Conservation (phyloP, 768 basidiomycete species). For the Lactifluus subvellereus region DNA sequence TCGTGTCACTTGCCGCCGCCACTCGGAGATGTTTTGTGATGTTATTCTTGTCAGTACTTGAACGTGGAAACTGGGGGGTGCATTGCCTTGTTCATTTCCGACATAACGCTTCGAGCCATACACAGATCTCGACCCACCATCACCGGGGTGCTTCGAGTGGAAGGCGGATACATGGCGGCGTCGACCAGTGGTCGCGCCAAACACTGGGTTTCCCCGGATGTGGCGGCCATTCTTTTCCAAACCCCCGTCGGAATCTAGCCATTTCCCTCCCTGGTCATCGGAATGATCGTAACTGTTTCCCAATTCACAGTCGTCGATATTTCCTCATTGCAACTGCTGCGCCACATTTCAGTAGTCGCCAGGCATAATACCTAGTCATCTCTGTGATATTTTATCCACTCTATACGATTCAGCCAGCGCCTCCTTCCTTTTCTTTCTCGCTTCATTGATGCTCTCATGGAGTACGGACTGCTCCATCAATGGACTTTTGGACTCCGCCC, state of each 20-base stretch:
- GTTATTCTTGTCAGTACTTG: not conserved
- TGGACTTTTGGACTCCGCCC: conserved; percentile 8
- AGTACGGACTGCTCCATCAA: not conserved
- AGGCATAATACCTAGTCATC: not conserved
- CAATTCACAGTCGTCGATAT: not conserved
- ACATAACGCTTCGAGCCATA: not conserved
- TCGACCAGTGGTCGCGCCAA: not conserved
- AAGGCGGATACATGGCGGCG: conserved; percentile 1
- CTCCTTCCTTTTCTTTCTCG: not conserved
- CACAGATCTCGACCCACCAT: not conserved
- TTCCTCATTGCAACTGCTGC: not conserved
- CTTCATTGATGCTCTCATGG: not conserved
- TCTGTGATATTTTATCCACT: not conserved
- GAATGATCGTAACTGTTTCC: not conserved
- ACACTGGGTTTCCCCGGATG: not conserved
- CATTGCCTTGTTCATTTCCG: conserved; percentile 2
- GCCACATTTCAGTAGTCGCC: not conserved
- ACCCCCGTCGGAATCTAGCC: not conserved
- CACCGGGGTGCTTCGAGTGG: conserved; percentile 2
- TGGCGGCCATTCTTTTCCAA: not conserved
- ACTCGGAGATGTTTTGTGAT: not conserved
- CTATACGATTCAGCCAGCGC: not conserved
- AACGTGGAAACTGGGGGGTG: not conserved
- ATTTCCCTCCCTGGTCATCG: not conserved
- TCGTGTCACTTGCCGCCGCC: not conserved